A percentile compares a stretch with the other conserved stretches of the same genome.
These are phyloP conservation scores for Delonix regia DNA, from an alignment of 306 rosid species.

Conservation along the genomic window DNA sequence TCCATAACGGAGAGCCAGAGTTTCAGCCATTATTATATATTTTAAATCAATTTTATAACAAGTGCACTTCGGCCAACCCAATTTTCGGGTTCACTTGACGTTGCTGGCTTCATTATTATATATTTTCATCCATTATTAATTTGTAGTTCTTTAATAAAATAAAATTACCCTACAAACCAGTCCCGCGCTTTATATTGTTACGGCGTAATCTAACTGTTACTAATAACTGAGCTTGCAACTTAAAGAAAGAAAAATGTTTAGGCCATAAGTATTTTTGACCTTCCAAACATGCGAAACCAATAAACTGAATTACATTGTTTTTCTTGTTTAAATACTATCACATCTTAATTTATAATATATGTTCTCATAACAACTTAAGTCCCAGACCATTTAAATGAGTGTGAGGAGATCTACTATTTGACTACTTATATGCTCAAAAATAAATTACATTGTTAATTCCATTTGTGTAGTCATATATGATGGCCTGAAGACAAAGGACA, in stretches of 20 bases:
- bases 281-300: not conserved
- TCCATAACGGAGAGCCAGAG: too few species aligned
- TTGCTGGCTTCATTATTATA: not conserved
- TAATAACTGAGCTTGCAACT: too few species aligned
- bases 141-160: too few species aligned
- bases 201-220: not conserved
- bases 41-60: too few species aligned
- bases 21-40: too few species aligned
- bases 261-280: not conserved
- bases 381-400: too few species aligned
- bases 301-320: not conserved
- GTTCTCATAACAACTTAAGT: too few species aligned
- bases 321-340: too few species aligned
- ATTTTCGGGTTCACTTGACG: not conserved
- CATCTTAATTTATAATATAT: too few species aligned
- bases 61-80: not conserved
- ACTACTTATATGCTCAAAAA: too few species aligned
- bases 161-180: not conserved
- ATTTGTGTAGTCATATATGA: not conserved
- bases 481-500: not conserved
- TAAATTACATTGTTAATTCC: not conserved
- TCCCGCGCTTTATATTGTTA: not conserved
- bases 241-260: too few species aligned
- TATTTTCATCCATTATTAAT: not conserved
- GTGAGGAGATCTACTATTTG: too few species aligned